Percentiles rank a stretch among this genome's conserved stretches.
phyloP scores from a whole-genome alignment of 345 rosid species.

The Zanthoxylum bungeanum region DNA sequence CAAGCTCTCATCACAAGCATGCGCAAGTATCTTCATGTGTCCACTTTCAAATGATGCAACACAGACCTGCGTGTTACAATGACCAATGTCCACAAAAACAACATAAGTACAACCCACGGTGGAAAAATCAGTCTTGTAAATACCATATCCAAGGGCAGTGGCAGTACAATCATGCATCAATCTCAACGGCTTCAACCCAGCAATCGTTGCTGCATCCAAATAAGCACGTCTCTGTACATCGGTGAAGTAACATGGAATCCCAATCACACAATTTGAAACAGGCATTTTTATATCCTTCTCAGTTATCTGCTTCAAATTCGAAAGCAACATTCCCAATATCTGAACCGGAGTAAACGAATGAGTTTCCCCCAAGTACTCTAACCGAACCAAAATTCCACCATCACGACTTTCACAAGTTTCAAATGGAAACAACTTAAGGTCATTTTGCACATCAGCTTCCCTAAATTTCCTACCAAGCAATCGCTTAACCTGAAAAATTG shows the following conservation, averaged over 20 bases:
- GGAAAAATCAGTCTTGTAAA: constrained; percentile 57
- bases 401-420: constrained; percentile 38
- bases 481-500: constrained; percentile 71
- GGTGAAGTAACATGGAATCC: constrained; percentile 59
- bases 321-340: constrained; percentile 61
- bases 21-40: constrained; percentile 51
- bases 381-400: constrained; percentile 49
- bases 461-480: constrained; percentile 47
- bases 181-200: constrained; percentile 58
- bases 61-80: constrained; percentile 57
- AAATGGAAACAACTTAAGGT: constrained; percentile 54
- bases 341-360: constrained; percentile 51
- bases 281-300: constrained; percentile 48
- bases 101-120: constrained; percentile 34
- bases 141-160: constrained; percentile 70
- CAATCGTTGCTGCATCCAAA: constrained; percentile 58
- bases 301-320: constrained; percentile 55
- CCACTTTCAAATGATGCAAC: constrained; percentile 50
- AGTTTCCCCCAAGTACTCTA: constrained; percentile 47
- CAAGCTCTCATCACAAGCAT: constrained; percentile 49
- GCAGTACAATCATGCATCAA: constrained; percentile 68
- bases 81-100: constrained; percentile 63
- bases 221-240: constrained; percentile 59
- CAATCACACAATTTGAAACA: constrained; percentile 56
- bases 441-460: constrained; percentile 49